phyloP scores from a whole-genome alignment of 768 basidiomycete species.

The Lactarius psammicola region DNA sequence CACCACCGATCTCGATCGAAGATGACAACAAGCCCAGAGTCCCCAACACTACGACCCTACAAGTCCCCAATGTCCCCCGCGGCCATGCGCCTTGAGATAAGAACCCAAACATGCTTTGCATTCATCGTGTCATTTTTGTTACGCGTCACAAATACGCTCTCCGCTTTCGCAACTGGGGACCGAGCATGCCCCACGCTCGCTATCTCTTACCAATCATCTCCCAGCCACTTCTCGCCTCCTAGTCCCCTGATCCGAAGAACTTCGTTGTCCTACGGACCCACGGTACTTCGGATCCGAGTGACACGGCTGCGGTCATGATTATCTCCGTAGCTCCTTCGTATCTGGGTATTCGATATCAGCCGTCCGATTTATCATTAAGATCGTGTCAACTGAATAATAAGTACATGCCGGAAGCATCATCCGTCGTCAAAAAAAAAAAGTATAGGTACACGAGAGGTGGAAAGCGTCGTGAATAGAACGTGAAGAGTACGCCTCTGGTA shows the following conservation, averaged over 20 bases:
- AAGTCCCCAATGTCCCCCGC: conserved; percentile 3
- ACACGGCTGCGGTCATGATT: background rate
- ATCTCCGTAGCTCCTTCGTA: conserved; percentile 13
- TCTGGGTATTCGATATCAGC: conserved; percentile 3
- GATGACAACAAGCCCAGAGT: background rate
- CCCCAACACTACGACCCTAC: background rate
- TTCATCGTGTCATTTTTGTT: background rate
- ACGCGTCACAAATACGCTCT: background rate
- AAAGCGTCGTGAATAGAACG: conserved; percentile 2
- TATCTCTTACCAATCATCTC: background rate
- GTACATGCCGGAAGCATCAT: conserved; percentile 10
- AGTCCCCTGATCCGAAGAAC: conserved; percentile 2
- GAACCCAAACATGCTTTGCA: background rate
- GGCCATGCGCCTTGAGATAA: background rate
- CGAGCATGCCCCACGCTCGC: background rate
- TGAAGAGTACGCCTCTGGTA: conserved; percentile 9
- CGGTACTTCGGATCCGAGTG: background rate
- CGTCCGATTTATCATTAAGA: conserved; percentile 2
- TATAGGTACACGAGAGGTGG: background rate
- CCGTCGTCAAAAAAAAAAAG: background rate
- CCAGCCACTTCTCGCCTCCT: background rate
- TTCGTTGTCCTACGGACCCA: background rate
- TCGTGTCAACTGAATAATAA: conserved; percentile 17
- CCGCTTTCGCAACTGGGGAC: background rate
- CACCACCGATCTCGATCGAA: background rate